These are phyloP conservation scores for Stachybotrys elegans DNA, from an alignment of 2,329 filamentous ascomycete species.

Conservation along the genomic window DNA sequence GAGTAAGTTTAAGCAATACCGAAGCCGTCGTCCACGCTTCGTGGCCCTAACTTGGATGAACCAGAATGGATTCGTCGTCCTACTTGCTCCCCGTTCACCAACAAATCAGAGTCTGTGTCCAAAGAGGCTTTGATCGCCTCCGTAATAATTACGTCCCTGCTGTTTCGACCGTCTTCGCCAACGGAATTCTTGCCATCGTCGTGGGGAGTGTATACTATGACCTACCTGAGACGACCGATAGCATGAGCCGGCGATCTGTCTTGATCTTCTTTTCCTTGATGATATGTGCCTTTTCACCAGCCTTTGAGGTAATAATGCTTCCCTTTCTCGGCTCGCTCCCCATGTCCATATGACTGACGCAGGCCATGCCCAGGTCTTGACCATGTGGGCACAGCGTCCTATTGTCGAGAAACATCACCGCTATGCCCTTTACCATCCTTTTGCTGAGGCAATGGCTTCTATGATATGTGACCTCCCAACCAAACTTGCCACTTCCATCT, in stretches of 20 bases:
- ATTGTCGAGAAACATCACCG: conserved; percentile 87
- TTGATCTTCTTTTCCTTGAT: neutral
- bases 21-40: neutral
- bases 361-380: conserved; percentile 59
- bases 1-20: too few species aligned
- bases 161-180: neutral
- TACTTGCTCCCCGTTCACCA: neutral
- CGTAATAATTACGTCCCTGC: neutral
- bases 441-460: conserved; percentile 79
- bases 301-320: conserved; percentile 54
- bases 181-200: neutral
- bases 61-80: neutral
- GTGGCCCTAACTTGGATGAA: neutral
- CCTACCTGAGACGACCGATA: neutral
- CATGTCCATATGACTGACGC: too few species aligned
- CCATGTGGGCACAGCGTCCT: conserved; percentile 80
- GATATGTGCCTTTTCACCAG: conserved; percentile 61
- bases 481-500: conserved; percentile 64
- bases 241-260: neutral
- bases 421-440: conserved; percentile 87
- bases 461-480: conserved; percentile 85
- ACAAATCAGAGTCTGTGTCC: neutral
- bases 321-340: neutral
- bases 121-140: neutral
- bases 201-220: neutral